phyloP scores from a whole-genome alignment of 306 rosid genomes.

The Vigna angularis region DNA sequence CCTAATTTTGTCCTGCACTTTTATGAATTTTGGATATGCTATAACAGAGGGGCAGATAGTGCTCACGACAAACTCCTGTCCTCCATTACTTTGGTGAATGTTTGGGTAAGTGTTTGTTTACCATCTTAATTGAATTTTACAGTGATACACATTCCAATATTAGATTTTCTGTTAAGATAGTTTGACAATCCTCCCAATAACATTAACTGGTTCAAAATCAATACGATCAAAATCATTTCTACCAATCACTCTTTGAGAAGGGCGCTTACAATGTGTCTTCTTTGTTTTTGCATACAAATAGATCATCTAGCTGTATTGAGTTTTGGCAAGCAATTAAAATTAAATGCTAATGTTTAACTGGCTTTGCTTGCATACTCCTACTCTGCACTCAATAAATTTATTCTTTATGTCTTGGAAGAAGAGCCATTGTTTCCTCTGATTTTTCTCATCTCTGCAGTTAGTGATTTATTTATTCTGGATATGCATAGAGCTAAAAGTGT shows the following conservation, averaged over 20 bases:
- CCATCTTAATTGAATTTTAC: neutral
- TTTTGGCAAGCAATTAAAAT: slow-evolving; percentile 21
- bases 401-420: slow-evolving; percentile 27
- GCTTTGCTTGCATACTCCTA: slow-evolving; percentile 27
- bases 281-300: neutral
- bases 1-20: slow-evolving; percentile 16
- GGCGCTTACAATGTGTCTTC: neutral
- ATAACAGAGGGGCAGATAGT: slow-evolving; percentile 23
- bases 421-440: neutral
- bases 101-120: neutral
- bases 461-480: slow-evolving; percentile 33
- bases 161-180: neutral
- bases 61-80: slow-evolving; percentile 3
- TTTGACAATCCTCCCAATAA: neutral
- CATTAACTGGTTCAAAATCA: neutral
- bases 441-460: slow-evolving; percentile 10
- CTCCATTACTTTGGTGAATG: slow-evolving; percentile 3
- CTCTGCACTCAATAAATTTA: neutral
- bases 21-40: slow-evolving; percentile 24
- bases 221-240: neutral
- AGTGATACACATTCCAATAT: neutral
- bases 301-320: slow-evolving; percentile 7
- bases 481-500: neutral
- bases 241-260: neutral
- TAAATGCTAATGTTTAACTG: slow-evolving; percentile 13